A percentile compares a stretch with the other conserved stretches of the same genome.
Conservation (phyloP, 2,329 filamentous ascomycete species). For the Paecilomyces variotii region DNA sequence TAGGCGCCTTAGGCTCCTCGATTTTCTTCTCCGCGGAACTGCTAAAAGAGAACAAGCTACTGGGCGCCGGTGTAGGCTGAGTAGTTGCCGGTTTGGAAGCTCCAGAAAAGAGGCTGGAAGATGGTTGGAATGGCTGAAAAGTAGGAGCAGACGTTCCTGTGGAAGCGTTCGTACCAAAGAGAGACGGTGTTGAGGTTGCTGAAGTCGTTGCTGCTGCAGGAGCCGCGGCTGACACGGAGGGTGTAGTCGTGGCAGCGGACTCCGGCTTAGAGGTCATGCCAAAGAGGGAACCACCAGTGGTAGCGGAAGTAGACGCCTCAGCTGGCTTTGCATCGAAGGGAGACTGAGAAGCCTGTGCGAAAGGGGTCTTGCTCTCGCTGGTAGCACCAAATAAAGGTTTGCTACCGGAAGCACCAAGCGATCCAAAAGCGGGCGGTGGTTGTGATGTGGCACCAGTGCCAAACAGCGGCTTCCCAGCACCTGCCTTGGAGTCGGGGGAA, state of each 20-base stretch:
- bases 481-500: slow-evolving; percentile 21
- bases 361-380: slow-evolving; percentile 7
- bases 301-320: slow-evolving; percentile 9
- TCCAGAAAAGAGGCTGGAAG: slow-evolving; percentile 12
- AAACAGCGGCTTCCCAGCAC: slow-evolving; percentile 13
- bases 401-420: slow-evolving; percentile 6
- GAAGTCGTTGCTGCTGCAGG: slow-evolving; percentile 7
- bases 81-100: not conserved
- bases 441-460: slow-evolving; percentile 11
- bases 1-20: not conserved
- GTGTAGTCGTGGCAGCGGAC: slow-evolving; percentile 4
- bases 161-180: slow-evolving; percentile 10
- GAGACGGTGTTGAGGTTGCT: slow-evolving; percentile 7
- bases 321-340: slow-evolving; percentile 16
- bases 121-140: slow-evolving; percentile 14
- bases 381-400: slow-evolving; percentile 11
- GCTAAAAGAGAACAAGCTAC: not conserved
- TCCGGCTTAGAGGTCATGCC: slow-evolving; percentile 13
- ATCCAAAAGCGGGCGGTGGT: slow-evolving; percentile 10
- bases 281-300: slow-evolving; percentile 20
- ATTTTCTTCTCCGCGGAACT: not conserved
- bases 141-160: slow-evolving; percentile 10
- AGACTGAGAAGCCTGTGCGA: slow-evolving; percentile 15
- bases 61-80: not conserved
- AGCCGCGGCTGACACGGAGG: slow-evolving; percentile 9